A percentile compares a stretch with the other conserved stretches of the same genome.
Conservation (phyloP, 371 early-diverging fungal species). For the Mucor sp. region DNA sequence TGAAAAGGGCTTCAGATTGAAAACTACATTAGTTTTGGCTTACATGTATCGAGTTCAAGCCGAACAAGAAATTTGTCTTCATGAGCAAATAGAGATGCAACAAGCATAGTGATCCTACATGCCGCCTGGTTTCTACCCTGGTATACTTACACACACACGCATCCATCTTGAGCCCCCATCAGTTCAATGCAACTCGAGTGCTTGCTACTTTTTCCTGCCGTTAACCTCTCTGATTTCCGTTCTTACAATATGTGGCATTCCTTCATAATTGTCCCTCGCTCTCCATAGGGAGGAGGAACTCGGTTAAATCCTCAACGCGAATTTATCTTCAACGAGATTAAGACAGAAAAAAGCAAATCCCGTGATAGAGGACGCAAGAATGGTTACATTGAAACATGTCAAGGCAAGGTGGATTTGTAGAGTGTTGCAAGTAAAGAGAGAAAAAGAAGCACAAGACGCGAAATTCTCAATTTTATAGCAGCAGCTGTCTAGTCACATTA, state of each 20-base stretch:
- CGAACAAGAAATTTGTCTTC: background rate
- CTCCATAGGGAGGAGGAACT: background rate
- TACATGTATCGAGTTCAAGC: slow-evolving; percentile 2
- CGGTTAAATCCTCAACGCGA: slow-evolving; percentile 2
- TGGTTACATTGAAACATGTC: background rate
- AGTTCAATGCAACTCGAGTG: background rate
- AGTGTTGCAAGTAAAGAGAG: background rate
- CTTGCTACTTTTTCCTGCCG: background rate
- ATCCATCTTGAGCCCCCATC: background rate
- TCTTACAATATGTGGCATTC: background rate
- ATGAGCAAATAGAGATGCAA: background rate
- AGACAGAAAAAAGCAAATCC: background rate
- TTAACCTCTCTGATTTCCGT: background rate
- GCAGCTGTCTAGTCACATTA: background rate
- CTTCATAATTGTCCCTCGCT: background rate
- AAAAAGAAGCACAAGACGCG: background rate
- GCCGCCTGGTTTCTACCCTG: background rate
- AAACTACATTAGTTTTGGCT: slow-evolving; percentile 1
- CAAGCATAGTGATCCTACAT: background rate
- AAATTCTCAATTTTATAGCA: background rate
- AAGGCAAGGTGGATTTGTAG: background rate
- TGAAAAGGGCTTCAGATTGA: slow-evolving; percentile 5
- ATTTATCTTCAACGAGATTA: background rate
- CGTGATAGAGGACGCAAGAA: background rate
- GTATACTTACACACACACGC: background rate